Base-by-base conservation (phyloP, 1,284 basidiomycete species). In the Xerocomus minutiporus region DNA sequence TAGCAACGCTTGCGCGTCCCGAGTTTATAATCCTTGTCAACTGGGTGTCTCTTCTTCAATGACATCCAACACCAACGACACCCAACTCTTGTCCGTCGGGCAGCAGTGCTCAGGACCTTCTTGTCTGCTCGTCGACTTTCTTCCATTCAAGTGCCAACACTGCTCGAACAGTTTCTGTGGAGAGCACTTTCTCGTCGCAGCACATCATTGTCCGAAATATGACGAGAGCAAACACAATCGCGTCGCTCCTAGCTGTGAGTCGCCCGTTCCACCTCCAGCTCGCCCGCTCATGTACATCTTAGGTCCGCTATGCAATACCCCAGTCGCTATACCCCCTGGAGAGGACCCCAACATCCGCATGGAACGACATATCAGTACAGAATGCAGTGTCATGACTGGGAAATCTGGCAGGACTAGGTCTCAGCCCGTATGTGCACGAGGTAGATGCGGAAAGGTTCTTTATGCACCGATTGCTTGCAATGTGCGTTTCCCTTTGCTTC, bases 61-160 rank as follows among this genome's bases (percentile, higher is more conserved):
- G 46, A 17, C 53, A 8, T 51, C 58, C 57, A 55, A 53, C 52
- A 51, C 50, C 54, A 53, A 57, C 55, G 79, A 84, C 53, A 62
- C 71, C 15, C 76, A 83, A 29, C 72, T 91, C 17, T 75, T 91
- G 48, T 69, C 73, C 43, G 67, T 90, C 55, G 88, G 88, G n/a
- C 76, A 80, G 53, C 83, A 87, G 61, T 91, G 88, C 69, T 80
- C 83, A 17, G 75, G 80, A 44, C 61, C 76, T 0, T 70, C 77
- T 2, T 91, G 88, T 69, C 68, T 74, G 29, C 77, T 87, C 57
- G 76, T 90, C 62, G 89, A 91, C 72, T 91, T 88, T 61, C 72
- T 91, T n/a, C 88, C 88, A 0, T 86, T 89, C 76, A 86, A 83
- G 69, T 90, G 88, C 65, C 81, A 86, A 48, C 84, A 88, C 61